Evolutionary conservation across 2,329 filamentous ascomycete genomes (phyloP), one percentile per base, ranked within the genome.

Genomic region (Biscogniauxia mediterranea): DNA sequence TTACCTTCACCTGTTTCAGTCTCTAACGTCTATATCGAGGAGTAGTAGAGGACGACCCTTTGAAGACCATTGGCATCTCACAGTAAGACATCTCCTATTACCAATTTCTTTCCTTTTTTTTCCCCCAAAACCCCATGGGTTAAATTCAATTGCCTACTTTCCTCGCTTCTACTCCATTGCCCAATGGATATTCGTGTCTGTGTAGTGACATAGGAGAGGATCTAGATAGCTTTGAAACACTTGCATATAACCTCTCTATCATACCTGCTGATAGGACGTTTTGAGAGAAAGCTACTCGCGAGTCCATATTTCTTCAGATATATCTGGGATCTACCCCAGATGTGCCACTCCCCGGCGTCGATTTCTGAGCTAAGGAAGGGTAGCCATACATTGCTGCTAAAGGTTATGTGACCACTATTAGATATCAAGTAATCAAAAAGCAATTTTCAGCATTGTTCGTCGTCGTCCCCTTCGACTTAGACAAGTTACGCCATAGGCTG

Each of bases 1-100:
- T 60, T 58, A 61, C 62, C 60, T 56, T 59, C 54, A 63, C 62
- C 58, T 54, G 61, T 64, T 62, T 67, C 64, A 68, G 55, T 61
- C 60, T 61, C 66, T 51, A 57, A 62, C 56, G 50, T 63, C 61
- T 58, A 66, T 61, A 65, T 63, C 51, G 65, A 60, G 62, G 64
- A 64, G 60, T 68, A 66, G 67, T 68, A 67, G 62, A 62, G 38
- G 65, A 60, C 3, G 11, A 32, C 28, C 11, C 28, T 32, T 13
- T 2, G 23, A 23, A 32, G 28, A 58, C 66, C 66, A 62, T 63
- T 66, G 67, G 53, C 60, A 63, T 60, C 23, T 55, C 52, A 52
- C 23, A 61, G 46, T 55, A 54, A 58, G 56, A 57, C 56, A 60
- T 60, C 28, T 32, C 56, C 52, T 57, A 55, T 46, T 59, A 55